A percentile compares a stretch with the other conserved stretches of the same genome.
Conservation (phyloP, 139 green algal genomes). For the Volvox africanus region DNA sequence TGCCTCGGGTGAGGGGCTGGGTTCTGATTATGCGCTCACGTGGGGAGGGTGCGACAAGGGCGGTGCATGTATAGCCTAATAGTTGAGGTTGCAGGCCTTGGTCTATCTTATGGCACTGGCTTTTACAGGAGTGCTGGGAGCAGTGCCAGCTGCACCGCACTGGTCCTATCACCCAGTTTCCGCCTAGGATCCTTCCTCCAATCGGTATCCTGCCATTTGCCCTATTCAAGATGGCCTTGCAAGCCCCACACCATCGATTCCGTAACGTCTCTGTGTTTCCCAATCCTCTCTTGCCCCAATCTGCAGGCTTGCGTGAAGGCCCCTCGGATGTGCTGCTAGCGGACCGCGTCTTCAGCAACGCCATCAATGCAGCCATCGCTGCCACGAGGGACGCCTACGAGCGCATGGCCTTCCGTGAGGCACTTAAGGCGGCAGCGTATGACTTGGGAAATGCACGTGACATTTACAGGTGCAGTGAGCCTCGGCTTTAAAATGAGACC, state of each 20-base stretch:
- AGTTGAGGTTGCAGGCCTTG: too few species aligned
- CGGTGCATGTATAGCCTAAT: too few species aligned
- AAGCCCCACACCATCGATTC: background rate
- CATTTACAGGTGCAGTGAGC: constrained; percentile 79
- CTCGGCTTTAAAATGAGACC: too few species aligned
- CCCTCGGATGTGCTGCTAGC: constrained; percentile 74
- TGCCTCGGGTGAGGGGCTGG: constrained; percentile 23
- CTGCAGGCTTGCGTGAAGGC: constrained; percentile 70
- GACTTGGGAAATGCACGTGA: constrained; percentile 92
- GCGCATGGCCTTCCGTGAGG: constrained; percentile 94
- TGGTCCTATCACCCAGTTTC: too few species aligned
- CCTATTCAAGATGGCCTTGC: too few species aligned
- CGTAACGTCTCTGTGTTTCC: background rate
- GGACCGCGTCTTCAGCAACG: constrained; percentile 95
- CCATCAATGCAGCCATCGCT: constrained; percentile 87
- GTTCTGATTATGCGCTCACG: background rate
- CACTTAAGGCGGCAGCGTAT: constrained; percentile 92
- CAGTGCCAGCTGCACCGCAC: too few species aligned
- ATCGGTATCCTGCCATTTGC: too few species aligned
- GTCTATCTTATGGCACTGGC: too few species aligned
- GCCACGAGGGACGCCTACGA: constrained; percentile 80
- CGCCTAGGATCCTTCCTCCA: too few species aligned
- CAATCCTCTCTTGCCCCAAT: background rate
- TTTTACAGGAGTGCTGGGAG: too few species aligned
- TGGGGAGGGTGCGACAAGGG: too few species aligned